Evolutionary conservation across 495 filamentous ascomycete species (phyloP), one percentile per base, ranked within the genome.

Genomic region (Talaromyces stipitatus): DNA sequence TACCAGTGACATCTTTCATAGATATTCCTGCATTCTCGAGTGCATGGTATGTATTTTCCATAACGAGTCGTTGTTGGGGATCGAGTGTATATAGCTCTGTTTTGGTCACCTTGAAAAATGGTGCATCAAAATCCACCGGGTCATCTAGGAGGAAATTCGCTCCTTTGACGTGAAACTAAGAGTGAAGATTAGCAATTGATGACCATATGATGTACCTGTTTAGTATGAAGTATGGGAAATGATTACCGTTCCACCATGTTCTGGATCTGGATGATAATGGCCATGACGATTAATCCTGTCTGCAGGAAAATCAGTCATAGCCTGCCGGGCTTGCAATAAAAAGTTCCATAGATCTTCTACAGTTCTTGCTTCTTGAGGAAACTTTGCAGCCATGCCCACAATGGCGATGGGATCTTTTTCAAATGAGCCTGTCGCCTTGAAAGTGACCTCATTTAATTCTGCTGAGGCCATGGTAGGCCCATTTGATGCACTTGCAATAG

Each of bases 31-130:
- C 80, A 29, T 76, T 76, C 58, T 85, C 80, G n/a, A 85, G 62
- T 4, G 81, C 81, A 57, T 82, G 76, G 58, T 82, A 84, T 11
- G 78, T 75, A n/a, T 73, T 72, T 59, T 85, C 81, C 28, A 85
- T 73, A 14, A 78, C 55, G 33, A 82, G 59, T 12, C 82, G 71
- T 11, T 72, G 65, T 46, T 74, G 67, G 3, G 72, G 72, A 57
- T 73, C 72, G 18, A 67, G 58, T n/a, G 32, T 60, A n/a, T 54
- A 47, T 1, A 62, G 56, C 5, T 78, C 73, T 4, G 55, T 68
- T 63, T 16, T 63, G 61, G 59, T 55, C 20, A 73, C 64, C 14
- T 54, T 58, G 48, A 62, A 27, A 56, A 58, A 27, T 46, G 60
- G 36, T 64, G 66, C 53, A 46, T 67, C 53, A 11, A 55, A 56